Evolutionary conservation across 2,329 filamentous ascomycete species (phyloP).

Genomic region (Talaromyces sp.): DNA sequence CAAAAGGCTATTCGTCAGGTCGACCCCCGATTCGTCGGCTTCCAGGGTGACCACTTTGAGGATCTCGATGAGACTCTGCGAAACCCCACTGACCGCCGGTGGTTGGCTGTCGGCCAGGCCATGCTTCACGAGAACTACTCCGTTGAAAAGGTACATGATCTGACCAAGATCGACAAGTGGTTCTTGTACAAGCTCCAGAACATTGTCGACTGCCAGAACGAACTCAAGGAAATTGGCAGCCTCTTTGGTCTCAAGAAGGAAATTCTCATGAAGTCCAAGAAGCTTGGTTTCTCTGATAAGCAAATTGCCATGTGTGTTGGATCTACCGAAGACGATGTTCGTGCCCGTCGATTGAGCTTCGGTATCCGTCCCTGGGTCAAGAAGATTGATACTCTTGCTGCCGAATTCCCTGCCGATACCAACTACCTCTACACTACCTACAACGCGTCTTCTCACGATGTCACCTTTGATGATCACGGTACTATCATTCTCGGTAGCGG

Average conservation of each 20-base stretch:
- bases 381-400: slow-evolving; percentile 95
- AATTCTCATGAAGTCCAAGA: slow-evolving; percentile 86
- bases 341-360: slow-evolving; percentile 77
- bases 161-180: slow-evolving; percentile 99
- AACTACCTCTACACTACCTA: slow-evolving; percentile 98
- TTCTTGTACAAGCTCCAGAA: slow-evolving; percentile 98
- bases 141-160: slow-evolving; percentile 83
- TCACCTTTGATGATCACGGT: slow-evolving; percentile 89
- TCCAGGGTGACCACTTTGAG: slow-evolving; percentile 93
- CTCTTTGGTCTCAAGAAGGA: slow-evolving; percentile 85
- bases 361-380: slow-evolving; percentile 95
- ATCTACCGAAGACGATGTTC: slow-evolving; percentile 83
- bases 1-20: slow-evolving; percentile 98
- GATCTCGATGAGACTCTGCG: slow-evolving; percentile 84
- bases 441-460: slow-evolving; percentile 90
- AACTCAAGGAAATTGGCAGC: slow-evolving; percentile 79
- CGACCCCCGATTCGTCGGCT: slow-evolving; percentile 84
- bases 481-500: slow-evolving; percentile 86
- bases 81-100: slow-evolving; percentile 93
- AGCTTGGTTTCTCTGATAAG: slow-evolving; percentile 94
- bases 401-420: slow-evolving; percentile 90
- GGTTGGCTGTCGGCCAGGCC: slow-evolving; percentile 95
- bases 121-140: slow-evolving; percentile 97
- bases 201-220: slow-evolving; percentile 83
- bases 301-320: slow-evolving; percentile 87